These are phyloP conservation scores for Phaeolepiota aurea DNA, from an alignment of 768 basidiomycete genomes.

Conservation along the genomic window DNA sequence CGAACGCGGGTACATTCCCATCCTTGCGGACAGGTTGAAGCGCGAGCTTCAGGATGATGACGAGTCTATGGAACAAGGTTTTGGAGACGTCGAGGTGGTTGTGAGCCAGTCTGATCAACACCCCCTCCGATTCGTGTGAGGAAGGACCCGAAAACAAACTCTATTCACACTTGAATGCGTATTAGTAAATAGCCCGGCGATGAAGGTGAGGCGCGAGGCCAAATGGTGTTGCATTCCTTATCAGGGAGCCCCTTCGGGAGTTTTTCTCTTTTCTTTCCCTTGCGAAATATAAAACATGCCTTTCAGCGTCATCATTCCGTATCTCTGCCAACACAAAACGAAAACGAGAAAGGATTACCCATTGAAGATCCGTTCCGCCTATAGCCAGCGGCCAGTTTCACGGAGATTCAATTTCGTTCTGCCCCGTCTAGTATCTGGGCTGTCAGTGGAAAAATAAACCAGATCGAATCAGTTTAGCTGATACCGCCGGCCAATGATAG, in stretches of 20 bases:
- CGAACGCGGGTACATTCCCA: slow-evolving; percentile 85
- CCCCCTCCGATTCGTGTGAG: slow-evolving; percentile 63
- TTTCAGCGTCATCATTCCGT: no score
- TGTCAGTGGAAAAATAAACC: no score
- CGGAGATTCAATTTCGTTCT: neutral
- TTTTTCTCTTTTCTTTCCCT: no score
- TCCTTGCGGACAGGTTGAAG: slow-evolving; percentile 58
- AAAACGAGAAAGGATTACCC: no score
- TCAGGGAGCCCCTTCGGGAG: no score
- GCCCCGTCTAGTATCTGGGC: no score
- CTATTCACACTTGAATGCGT: neutral
- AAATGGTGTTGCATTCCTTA: no score
- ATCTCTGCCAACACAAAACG: no score
- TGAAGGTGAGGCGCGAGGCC: no score
- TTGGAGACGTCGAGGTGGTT: slow-evolving; percentile 47
- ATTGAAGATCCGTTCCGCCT: neutral
- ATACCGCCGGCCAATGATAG: no score
- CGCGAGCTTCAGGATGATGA: slow-evolving; percentile 37
- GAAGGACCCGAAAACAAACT: neutral
- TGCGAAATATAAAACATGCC: no score
- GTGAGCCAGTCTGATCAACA: slow-evolving; percentile 70
- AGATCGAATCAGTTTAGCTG: no score
- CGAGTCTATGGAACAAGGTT: slow-evolving; percentile 19
- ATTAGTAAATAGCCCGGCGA: neutral
- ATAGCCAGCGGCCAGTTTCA: neutral